phyloP scores from a whole-genome alignment of 176 grass and related monocot species.

The Zea luxurians region DNA sequence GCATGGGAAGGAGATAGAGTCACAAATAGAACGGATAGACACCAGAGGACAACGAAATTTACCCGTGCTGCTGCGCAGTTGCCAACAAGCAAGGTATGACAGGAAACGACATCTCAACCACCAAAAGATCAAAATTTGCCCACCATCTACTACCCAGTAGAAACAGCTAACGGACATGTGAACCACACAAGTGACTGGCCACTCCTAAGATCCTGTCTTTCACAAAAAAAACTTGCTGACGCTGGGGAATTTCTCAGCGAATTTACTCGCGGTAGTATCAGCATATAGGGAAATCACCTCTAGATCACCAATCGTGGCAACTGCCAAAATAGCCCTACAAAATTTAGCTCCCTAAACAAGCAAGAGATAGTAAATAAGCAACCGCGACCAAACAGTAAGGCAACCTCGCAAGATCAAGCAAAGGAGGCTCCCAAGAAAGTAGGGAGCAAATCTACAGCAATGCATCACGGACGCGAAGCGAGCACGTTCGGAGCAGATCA shows the following conservation, averaged over 20 bases:
- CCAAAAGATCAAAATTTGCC: slow-evolving; percentile 19
- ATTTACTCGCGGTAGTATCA: not conserved
- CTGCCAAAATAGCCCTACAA: not conserved
- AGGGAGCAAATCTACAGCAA: slow-evolving; percentile 23
- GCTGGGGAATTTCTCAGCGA: not conserved
- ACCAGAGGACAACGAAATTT: not conserved
- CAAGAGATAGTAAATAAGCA: slow-evolving; percentile 15
- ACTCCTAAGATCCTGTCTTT: slow-evolving; percentile 33
- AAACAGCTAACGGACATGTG: slow-evolving; percentile 33
- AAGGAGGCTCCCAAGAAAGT: not conserved
- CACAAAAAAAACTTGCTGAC: slow-evolving; percentile 11
- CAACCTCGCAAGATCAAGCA: slow-evolving; percentile 27
- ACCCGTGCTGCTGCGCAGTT: not conserved
- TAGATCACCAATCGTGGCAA: not conserved
- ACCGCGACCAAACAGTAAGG: not conserved
- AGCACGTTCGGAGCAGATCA: not conserved
- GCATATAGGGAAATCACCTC: not conserved
- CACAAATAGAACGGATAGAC: not conserved
- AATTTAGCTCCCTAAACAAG: slow-evolving; percentile 25
- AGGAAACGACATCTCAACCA: slow-evolving; percentile 20
- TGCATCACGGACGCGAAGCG: not conserved
- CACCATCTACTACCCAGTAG: not conserved
- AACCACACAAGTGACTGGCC: slow-evolving; percentile 21
- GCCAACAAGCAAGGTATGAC: not conserved
- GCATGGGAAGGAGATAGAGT: not conserved